Evolutionary conservation across 306 rosid genomes (phyloP).

Genomic region (Cotoneaster glaucophyllus): DNA sequence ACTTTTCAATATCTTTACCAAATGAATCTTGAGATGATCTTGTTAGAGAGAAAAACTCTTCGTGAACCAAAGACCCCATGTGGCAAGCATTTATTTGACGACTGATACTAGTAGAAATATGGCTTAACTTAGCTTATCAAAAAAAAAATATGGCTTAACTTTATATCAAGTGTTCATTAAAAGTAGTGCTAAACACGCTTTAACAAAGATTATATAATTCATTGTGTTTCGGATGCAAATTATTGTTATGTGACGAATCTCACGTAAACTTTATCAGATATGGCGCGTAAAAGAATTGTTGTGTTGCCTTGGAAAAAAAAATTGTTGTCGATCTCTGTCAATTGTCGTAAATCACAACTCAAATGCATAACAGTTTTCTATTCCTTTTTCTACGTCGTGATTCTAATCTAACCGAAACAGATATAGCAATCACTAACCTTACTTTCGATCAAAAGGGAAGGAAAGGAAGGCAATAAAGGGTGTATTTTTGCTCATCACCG

Average conservation of each 20-base stretch:
- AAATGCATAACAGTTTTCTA: neutral
- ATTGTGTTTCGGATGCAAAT: no score
- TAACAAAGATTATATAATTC: no score
- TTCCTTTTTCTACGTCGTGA: neutral
- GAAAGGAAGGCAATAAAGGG: neutral
- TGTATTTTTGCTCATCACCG: no score
- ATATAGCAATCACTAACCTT: neutral
- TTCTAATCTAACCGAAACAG: neutral
- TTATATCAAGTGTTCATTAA: no score
- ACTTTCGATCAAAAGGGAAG: neutral
- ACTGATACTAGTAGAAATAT: neutral
- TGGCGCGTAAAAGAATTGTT: no score
- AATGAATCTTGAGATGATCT: no score
- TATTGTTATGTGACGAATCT: no score
- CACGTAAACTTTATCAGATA: neutral
- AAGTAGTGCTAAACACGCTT: neutral
- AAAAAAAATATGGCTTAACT: no score
- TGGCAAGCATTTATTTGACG: neutral
- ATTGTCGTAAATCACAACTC: neutral
- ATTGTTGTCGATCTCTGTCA: neutral
- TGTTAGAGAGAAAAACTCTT: neutral
- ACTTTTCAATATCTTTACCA: no score
- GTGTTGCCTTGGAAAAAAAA: neutral
- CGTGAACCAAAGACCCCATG: neutral
- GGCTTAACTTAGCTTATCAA: no score